Evolutionary conservation across 108 stramenopile species (phyloP), one percentile per base, ranked within the genome.

Genomic region (Fragilariopsis cylindrus): DNA sequence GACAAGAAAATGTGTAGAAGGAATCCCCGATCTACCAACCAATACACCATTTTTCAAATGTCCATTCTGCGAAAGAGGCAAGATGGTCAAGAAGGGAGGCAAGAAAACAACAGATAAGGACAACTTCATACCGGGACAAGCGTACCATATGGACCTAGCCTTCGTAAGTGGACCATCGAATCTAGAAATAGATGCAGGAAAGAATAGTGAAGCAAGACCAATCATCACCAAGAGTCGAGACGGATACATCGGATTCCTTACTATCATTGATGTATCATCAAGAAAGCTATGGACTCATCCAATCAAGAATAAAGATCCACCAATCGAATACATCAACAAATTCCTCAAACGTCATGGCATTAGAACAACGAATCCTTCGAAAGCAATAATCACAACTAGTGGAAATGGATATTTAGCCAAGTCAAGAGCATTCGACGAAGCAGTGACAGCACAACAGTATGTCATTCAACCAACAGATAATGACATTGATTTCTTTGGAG

Each of bases 81-180:
- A 57, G 15, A 8, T 57, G 12, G 21, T 21, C 6, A 57, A 57
- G 13, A 21, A 57, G 6, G 13, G 13, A 5, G 56, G 56, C 0
- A 13, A 7, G 0, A 57, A 7, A 6, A 57, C 16, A 13, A 16
- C 56, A 7, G 21, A 57, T 7, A 6, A 15, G 12, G 56, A 57
- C 16, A 57, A 57, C 7, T 57, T 57, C 0, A 57, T 57, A 16
- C 56, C 56, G 6, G 15, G 6, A 21, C 56, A 57, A 57, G 7
- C 56, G 6, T 13, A 21, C 16, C 71, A 71, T 42, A 71, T 71
- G 71, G 71, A 69, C 9, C 49, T 69, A 5, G 46, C 19, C 19
- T 69, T 69, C 18, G 68, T 69, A 3, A 69, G 68, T 43, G 71
- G 71, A 3, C 71, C 71, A 18, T 7, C 41, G 12, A 71, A 71